These are phyloP conservation scores for Wickerhamomyces chambardii DNA, from an alignment of 805 yeast species.

Conservation along the genomic window DNA sequence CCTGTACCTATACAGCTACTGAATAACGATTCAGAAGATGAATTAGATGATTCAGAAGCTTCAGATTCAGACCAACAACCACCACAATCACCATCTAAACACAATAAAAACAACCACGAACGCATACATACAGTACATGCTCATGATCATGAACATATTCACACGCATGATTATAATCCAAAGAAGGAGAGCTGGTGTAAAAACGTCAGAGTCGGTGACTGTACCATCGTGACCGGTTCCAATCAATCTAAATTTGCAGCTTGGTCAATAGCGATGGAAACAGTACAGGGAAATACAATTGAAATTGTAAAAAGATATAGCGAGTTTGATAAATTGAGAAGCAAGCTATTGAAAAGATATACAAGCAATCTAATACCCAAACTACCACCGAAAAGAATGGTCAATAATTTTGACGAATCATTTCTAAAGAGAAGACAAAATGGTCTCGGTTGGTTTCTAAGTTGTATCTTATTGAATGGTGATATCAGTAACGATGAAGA, in stretches of 20 bases:
- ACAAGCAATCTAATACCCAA: slow-evolving; percentile 32
- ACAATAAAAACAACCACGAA: too few relatives aligned
- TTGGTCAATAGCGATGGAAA: slow-evolving; percentile 29
- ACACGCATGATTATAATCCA: background rate
- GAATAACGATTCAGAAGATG: slow-evolving; percentile 19
- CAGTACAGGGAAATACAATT: slow-evolving; percentile 24
- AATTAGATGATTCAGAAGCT: background rate
- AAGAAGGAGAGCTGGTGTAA: slow-evolving; percentile 24
- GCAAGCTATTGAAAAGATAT: slow-evolving; percentile 23
- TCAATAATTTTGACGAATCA: slow-evolving; percentile 13
- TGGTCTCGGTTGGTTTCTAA: slow-evolving; percentile 35
- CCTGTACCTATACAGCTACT: slow-evolving; percentile 32
- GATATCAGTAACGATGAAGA: slow-evolving; percentile 21
- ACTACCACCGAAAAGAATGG: slow-evolving; percentile 34
- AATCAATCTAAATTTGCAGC: slow-evolving; percentile 31
- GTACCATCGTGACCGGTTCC: slow-evolving; percentile 27
- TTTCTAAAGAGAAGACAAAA: slow-evolving; percentile 28
- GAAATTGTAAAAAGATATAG: slow-evolving; percentile 50
- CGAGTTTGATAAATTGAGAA: slow-evolving; percentile 46
- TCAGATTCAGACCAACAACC: background rate
- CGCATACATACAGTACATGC: too few relatives aligned
- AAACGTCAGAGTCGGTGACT: slow-evolving; percentile 26
- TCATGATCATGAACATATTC: background rate
- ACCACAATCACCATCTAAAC: background rate
- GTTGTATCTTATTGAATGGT: slow-evolving; percentile 35